A percentile compares a stretch with the other conserved stretches of the same genome.
phyloP scores from a whole-genome alignment of 495 filamentous ascomycete genomes.

The Polyplosphaeria fusca region DNA sequence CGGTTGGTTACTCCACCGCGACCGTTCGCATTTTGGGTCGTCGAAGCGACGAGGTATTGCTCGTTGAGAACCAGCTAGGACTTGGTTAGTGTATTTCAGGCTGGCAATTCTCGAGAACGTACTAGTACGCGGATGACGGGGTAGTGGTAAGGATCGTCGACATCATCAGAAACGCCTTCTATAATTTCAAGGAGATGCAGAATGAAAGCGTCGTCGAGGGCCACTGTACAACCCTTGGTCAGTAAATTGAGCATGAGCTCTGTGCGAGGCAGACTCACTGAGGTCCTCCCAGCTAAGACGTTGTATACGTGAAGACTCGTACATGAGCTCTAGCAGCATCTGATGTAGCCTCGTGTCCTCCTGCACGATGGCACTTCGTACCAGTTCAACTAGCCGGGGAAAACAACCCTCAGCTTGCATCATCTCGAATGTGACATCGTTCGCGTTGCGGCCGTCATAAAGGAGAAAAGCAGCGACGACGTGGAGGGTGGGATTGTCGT shows the following conservation, averaged over 20 bases:
- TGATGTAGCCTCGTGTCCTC: constrained; percentile 72
- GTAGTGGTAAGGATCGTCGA: constrained; percentile 93
- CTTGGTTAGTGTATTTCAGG: background rate
- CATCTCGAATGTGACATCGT: constrained; percentile 74
- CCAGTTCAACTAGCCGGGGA: constrained; percentile 74
- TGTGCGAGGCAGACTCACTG: constrained; percentile 45
- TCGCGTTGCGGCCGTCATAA: constrained; percentile 77
- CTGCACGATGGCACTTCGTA: constrained; percentile 59
- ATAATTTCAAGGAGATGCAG: constrained; percentile 82
- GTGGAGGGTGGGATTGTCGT: constrained; percentile 73
- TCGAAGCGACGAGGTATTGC: constrained; percentile 87
- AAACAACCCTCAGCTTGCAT: constrained; percentile 88
- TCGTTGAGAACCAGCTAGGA: constrained; percentile 89
- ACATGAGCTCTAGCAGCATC: constrained; percentile 80
- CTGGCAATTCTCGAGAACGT: constrained; percentile 31
- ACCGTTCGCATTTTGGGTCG: constrained; percentile 50
- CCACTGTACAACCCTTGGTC: constrained; percentile 39
- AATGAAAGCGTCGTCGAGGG: constrained; percentile 82
- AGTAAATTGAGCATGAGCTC: constrained; percentile 15
- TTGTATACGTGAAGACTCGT: constrained; percentile 96
- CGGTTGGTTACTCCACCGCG: constrained; percentile 63
- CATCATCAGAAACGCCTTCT: constrained; percentile 84
- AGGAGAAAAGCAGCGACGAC: constrained; percentile 83
- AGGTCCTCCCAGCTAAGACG: constrained; percentile 73
- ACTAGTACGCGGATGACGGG: constrained; percentile 91